Evolutionary conservation across 345 rosid species (phyloP), one percentile per base, ranked within the genome.

Genomic region (Alliaria petiolata): DNA sequence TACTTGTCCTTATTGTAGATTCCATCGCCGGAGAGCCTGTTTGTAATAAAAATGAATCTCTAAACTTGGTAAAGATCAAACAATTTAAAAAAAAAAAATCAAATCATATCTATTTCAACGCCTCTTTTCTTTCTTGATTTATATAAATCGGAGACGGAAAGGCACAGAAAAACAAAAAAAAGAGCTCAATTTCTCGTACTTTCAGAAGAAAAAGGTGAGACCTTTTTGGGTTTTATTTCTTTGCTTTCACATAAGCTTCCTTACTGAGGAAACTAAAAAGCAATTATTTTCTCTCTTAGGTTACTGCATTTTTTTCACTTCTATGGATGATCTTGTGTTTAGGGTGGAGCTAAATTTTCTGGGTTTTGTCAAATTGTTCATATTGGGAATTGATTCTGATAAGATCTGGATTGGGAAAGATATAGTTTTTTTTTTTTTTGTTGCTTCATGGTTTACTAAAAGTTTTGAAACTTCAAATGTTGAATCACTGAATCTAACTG

Each of bases 181-280:
- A n/a, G 59, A 25, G 31, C 52, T 61, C 28, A 4, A 3, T 47
- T 65, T 50, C 67, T 66, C 45, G 38, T n/a, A 15, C 47, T 16
- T 57, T 54, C 45, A 36, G 67, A 50, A 25, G 56, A 44, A 44
- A 76, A 76, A 76, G 79, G 79, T 69, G 46, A 66, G 39, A 54
- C 52, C 68, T 46, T 68, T 68, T 44, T 62, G 4, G 25, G 15
- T 19, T 36, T 54, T 54, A 5, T 73, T 31, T 55, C 57, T 67
- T 53, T 45, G 61, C 57, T 36, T 15, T 44, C n/a, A 53, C 39
- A 52, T 43, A 36, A 43, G 67, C 49, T 38, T 60, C 26, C 17
- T 20, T 51, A 40, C 42, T 71, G 38, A 6, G 2, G 26, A 62
- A 66, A 47, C 59, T 47, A 6, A 20, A 70, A 50, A 28, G 25